Evolutionary conservation across 805 yeast species (phyloP).

Genomic region (Vanderwaltozyma verrucispora): DNA sequence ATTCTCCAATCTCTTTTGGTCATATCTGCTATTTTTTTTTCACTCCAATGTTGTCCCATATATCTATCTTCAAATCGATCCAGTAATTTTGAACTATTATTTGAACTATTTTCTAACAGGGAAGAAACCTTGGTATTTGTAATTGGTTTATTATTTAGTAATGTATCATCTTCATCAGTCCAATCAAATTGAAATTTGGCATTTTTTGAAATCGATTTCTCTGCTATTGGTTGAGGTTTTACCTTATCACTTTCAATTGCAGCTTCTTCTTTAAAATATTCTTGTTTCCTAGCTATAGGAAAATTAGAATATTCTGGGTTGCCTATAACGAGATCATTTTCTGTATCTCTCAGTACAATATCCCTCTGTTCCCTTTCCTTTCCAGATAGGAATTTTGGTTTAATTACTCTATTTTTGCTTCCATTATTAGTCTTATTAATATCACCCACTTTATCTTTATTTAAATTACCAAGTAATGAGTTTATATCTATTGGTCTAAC

Average conservation of each 20-base stretch:
- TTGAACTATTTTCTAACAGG: conserved; percentile 6
- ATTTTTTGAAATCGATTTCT: neutral
- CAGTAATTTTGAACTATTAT: conserved; percentile 7
- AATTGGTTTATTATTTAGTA: conserved; percentile 33
- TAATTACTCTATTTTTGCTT: too few species aligned
- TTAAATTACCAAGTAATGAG: conserved; percentile 15
- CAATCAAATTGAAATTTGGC: conserved; percentile 56
- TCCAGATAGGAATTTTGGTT: too few species aligned
- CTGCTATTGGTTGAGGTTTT: too few species aligned
- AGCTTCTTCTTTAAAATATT: too few species aligned
- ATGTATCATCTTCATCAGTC: conserved; percentile 60
- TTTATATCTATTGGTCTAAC: conserved; percentile 31
- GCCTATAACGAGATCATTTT: too few species aligned
- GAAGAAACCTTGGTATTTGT: conserved; percentile 20
- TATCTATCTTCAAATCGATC: conserved; percentile 11
- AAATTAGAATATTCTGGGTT: too few species aligned
- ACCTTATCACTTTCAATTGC: too few species aligned
- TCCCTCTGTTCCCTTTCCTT: conserved; percentile 2
- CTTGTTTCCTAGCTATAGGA: too few species aligned
- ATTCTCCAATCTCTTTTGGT: conserved; percentile 82
- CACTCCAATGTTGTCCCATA: conserved; percentile 46
- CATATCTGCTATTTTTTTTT: conserved; percentile 58
- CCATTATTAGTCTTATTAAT: neutral
- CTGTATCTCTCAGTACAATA: neutral
- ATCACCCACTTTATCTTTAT: neutral